Percentiles rank a stretch among this genome's conserved stretches.
Evolutionary conservation across 805 yeast genomes (phyloP).

Genomic region (Dipodascopsis uninucleata): DNA sequence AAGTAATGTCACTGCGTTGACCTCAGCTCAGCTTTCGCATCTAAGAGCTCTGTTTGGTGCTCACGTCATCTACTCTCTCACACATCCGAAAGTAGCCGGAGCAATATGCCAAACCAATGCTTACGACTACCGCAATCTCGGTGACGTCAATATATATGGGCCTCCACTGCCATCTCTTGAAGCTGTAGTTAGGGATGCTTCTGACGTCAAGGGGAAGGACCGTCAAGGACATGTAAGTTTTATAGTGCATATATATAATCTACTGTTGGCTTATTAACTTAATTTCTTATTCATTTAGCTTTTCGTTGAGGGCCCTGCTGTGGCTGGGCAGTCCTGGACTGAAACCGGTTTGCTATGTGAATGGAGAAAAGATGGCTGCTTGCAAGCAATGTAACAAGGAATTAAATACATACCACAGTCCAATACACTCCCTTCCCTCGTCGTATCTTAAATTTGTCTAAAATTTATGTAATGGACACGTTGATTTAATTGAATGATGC

Average conservation of each 20-base stretch:
- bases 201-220: slow-evolving; percentile 26
- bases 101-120: slow-evolving; percentile 38
- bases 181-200: slow-evolving; percentile 30
- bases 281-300: slow-evolving; percentile 7
- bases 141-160: slow-evolving; percentile 29
- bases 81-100: slow-evolving; percentile 32
- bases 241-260: neutral
- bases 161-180: slow-evolving; percentile 35
- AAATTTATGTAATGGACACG: too few species aligned
- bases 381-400: too few species aligned
- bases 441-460: too few species aligned
- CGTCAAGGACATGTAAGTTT: slow-evolving; percentile 28
- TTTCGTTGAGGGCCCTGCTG: slow-evolving; percentile 31
- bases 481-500: too few species aligned
- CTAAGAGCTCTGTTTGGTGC: slow-evolving; percentile 38
- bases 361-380: slow-evolving; percentile 34
- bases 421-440: neutral
- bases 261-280: neutral
- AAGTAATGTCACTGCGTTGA: slow-evolving; percentile 20
- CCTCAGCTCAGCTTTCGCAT: slow-evolving; percentile 28
- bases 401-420: too few species aligned
- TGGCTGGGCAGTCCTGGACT: slow-evolving; percentile 29
- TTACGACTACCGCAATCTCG: slow-evolving; percentile 33
- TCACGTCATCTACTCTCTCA: slow-evolving; percentile 35
- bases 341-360: slow-evolving; percentile 29